Conservation (phyloP, 139 green algal species). For the Chlamydomonas eustigma region DNA sequence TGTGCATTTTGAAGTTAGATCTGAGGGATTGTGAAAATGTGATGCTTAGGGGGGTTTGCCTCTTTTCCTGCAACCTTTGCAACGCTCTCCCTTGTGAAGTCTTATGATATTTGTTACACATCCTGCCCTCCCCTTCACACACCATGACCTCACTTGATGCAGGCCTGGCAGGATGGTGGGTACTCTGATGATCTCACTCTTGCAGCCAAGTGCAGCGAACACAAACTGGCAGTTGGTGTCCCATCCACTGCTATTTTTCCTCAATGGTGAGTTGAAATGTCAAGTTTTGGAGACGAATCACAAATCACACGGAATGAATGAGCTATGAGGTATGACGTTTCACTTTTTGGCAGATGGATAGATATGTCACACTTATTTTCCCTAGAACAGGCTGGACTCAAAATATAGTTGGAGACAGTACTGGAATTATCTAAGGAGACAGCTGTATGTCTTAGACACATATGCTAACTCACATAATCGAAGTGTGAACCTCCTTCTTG, state of each 20-base stretch:
- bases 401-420: constrained; percentile 43
- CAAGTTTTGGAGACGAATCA: background rate
- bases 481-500: constrained; percentile 62
- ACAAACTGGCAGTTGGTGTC: constrained; percentile 53
- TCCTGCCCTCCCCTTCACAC: no score
- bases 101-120: no score
- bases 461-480: constrained; percentile 55
- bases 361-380: background rate
- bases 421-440: constrained; percentile 90
- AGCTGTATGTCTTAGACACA: constrained; percentile 92
- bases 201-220: constrained; percentile 54
- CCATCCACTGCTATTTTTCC: constrained; percentile 71
- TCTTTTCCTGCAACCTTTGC: no score
- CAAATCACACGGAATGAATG: background rate
- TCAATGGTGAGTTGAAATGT: constrained; percentile 46
- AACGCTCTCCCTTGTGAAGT: no score
- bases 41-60: no score
- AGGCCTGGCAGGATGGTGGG: constrained; percentile 67
- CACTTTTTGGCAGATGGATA: background rate
- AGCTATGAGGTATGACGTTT: background rate
- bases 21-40: no score
- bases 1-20: no score
- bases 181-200: constrained; percentile 92
- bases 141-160: no score
- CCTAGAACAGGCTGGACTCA: constrained; percentile 28